Percentiles rank a stretch among this genome's conserved stretches.
These are phyloP conservation scores for Stentor roeselii DNA, from an alignment of 73 alveolate species.

Conservation along the genomic window DNA sequence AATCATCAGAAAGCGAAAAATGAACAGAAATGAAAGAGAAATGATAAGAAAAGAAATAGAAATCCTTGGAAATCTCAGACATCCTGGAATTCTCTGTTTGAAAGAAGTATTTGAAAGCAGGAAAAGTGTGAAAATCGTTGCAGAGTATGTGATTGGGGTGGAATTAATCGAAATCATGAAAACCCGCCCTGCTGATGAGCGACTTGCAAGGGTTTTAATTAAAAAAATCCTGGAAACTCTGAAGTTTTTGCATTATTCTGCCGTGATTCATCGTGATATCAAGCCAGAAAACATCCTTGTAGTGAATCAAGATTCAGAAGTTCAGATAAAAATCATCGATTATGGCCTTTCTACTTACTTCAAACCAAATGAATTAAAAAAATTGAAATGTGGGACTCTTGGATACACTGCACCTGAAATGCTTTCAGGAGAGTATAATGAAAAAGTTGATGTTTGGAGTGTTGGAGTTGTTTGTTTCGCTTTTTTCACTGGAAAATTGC, in stretches of 20 bases:
- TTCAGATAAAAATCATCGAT: conserved; percentile 44
- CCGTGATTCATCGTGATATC: conserved; percentile 46
- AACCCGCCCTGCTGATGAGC: conserved; percentile 30
- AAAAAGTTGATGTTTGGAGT: conserved; percentile 45
- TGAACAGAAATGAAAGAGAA: not conserved
- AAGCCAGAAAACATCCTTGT: conserved; percentile 58
- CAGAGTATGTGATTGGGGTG: conserved; percentile 37
- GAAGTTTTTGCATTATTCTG: conserved; percentile 42
- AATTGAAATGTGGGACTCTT: conserved; percentile 34
- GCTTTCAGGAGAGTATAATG: conserved; percentile 26
- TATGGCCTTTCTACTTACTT: conserved; percentile 34
- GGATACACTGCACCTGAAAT: conserved; percentile 33
- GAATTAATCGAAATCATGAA: conserved; percentile 45
- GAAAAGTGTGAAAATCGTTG: not conserved
- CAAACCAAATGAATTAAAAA: conserved; percentile 23
- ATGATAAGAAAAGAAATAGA: not conserved
- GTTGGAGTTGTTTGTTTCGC: conserved; percentile 34
- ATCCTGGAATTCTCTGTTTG: not conserved
- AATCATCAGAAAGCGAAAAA: not conserved
- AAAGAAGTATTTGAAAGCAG: not conserved
- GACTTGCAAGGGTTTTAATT: conserved; percentile 30
- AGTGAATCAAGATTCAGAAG: conserved; percentile 32
- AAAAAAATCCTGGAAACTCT: conserved; percentile 39
- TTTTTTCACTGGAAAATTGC: conserved; percentile 45
- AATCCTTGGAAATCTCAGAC: not conserved